phyloP scores from a whole-genome alignment of 768 basidiomycete species.

The Russula sp. region DNA sequence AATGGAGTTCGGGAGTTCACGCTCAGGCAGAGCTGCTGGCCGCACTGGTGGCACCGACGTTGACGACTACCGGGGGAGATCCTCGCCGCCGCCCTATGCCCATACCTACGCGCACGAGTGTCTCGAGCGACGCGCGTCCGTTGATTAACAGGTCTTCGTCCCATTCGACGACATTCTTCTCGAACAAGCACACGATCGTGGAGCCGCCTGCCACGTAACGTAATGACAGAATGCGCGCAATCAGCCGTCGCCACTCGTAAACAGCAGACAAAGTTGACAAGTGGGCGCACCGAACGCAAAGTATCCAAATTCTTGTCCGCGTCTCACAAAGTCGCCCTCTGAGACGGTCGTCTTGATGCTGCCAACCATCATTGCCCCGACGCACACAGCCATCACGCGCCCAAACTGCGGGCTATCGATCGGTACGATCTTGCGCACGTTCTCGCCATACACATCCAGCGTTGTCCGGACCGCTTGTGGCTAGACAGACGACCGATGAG shows the following conservation, averaged over 20 bases:
- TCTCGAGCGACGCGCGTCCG: slow-evolving; percentile 81
- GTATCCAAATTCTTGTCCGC: slow-evolving; percentile 89
- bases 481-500: slow-evolving; percentile 32
- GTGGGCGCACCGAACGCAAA: slow-evolving; percentile 80
- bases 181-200: slow-evolving; percentile 86
- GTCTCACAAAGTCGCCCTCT: slow-evolving; percentile 72
- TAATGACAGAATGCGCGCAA: background rate
- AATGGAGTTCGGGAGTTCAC: background rate
- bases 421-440: slow-evolving; percentile 85
- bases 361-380: slow-evolving; percentile 95
- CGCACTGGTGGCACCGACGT: background rate
- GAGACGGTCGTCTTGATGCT: slow-evolving; percentile 83
- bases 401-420: slow-evolving; percentile 90
- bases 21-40: background rate
- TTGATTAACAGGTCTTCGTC: slow-evolving; percentile 88
- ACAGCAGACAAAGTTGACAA: background rate
- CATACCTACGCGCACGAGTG: slow-evolving; percentile 83
- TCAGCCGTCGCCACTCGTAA: no score
- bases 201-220: slow-evolving; percentile 58
- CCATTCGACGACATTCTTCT: slow-evolving; percentile 80
- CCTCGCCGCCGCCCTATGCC: slow-evolving; percentile 54
- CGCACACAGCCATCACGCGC: slow-evolving; percentile 83
- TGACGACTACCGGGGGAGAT: slow-evolving; percentile 8
- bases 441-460: slow-evolving; percentile 92
- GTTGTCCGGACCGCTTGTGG: slow-evolving; percentile 91